Conservation (phyloP, 1,139 yeast genomes). For the Sugiyamaella grinbergsii region DNA sequence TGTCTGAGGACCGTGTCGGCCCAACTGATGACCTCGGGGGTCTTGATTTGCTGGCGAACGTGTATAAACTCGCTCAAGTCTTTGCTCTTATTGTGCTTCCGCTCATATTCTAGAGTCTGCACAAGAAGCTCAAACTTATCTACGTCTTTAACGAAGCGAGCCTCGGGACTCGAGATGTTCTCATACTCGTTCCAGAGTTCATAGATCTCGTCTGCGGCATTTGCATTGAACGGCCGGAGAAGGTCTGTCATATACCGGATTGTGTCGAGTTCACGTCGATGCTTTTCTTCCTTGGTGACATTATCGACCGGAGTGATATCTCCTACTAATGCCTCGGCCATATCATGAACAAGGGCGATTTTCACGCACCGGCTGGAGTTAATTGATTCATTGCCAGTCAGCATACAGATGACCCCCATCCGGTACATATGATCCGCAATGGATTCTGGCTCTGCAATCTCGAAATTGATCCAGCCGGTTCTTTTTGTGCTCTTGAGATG, state of each 20-base stretch:
- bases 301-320: slow-evolving; percentile 89
- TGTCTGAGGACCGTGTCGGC: slow-evolving; percentile 65
- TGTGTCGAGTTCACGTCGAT: slow-evolving; percentile 75
- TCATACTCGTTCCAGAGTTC: slow-evolving; percentile 91
- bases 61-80: slow-evolving; percentile 68
- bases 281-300: slow-evolving; percentile 71
- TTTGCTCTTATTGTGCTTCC: slow-evolving; percentile 56
- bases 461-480: slow-evolving; percentile 92
- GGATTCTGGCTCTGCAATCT: slow-evolving; percentile 66
- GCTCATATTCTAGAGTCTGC: slow-evolving; percentile 88
- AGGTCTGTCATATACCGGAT: slow-evolving; percentile 65
- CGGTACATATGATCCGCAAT: slow-evolving; percentile 97
- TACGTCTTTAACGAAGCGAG: slow-evolving; percentile 87
- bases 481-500: slow-evolving; percentile 77
- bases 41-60: slow-evolving; percentile 65
- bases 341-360: slow-evolving; percentile 88
- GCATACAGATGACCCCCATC: slow-evolving; percentile 83
- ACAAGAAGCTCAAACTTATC: slow-evolving; percentile 91
- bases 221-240: slow-evolving; percentile 62
- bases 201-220: slow-evolving; percentile 65
- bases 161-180: slow-evolving; percentile 76
- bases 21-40: slow-evolving; percentile 70
- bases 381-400: slow-evolving; percentile 56
- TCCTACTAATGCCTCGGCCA: slow-evolving; percentile 92
- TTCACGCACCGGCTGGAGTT: slow-evolving; percentile 67